A percentile compares a stretch with the other conserved stretches of the same genome.
phyloP scores from a whole-genome alignment of 2,329 filamentous ascomycete species.

The Capronia americana region DNA sequence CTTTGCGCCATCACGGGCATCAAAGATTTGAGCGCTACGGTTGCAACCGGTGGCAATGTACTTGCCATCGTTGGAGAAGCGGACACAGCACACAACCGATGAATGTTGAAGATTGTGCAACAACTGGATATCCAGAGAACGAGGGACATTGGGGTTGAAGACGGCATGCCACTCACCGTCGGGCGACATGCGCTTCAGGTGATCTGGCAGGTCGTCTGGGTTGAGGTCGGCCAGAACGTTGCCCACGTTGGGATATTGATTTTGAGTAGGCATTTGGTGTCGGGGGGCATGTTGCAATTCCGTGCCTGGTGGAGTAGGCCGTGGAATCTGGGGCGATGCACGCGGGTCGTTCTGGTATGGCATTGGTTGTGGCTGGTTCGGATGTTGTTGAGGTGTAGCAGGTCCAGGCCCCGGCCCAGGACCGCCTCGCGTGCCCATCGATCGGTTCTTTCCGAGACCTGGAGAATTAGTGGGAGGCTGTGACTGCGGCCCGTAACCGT shows the following conservation, averaged over 20 bases:
- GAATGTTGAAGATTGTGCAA: slow-evolving; percentile 92
- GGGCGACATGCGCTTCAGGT: slow-evolving; percentile 84
- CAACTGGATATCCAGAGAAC: slow-evolving; percentile 89
- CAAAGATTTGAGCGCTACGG: slow-evolving; percentile 98
- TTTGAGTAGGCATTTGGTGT: slow-evolving; percentile 54
- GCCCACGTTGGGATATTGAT: slow-evolving; percentile 62
- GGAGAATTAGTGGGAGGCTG: slow-evolving; percentile 86
- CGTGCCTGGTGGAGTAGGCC: slow-evolving; percentile 70
- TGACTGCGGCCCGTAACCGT: slow-evolving; percentile 80
- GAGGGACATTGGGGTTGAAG: slow-evolving; percentile 90
- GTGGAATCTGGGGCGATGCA: slow-evolving; percentile 84
- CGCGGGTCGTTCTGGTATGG: slow-evolving; percentile 78
- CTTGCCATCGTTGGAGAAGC: slow-evolving; percentile 94
- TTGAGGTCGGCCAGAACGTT: slow-evolving; percentile 86
- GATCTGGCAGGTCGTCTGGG: slow-evolving; percentile 79
- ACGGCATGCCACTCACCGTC: slow-evolving; percentile 86
- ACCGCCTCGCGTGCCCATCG: slow-evolving; percentile 56
- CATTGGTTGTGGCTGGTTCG: slow-evolving; percentile 62
- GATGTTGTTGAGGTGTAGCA: slow-evolving; percentile 90
- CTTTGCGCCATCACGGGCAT: slow-evolving; percentile 84
- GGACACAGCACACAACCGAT: slow-evolving; percentile 96
- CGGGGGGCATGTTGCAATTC: slow-evolving; percentile 39
- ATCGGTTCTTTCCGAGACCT: slow-evolving; percentile 76
- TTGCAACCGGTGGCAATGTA: slow-evolving; percentile 98
- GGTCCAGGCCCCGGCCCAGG: slow-evolving; percentile 63